Percentiles rank a stretch among this genome's conserved stretches.
Evolutionary conservation across 2,329 filamentous ascomycete species (phyloP).

Genomic region (Fusarium nematophilum): DNA sequence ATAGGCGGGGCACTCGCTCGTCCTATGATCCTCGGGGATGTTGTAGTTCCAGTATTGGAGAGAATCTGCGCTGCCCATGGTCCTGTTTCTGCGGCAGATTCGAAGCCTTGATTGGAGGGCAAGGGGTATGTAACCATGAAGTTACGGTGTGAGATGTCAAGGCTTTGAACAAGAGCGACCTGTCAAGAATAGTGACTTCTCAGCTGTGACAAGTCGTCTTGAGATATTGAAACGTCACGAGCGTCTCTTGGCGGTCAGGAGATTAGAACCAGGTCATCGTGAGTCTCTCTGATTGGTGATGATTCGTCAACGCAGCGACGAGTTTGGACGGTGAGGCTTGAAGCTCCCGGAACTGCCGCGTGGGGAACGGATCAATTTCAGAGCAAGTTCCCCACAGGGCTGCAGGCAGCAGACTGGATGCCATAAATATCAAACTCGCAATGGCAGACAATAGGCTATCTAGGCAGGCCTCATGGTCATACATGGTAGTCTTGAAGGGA

Average conservation of each 20-base stretch:
- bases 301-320: not conserved
- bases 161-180: too few species aligned
- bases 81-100: not conserved
- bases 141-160: slow-evolving; percentile 1
- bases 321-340: slow-evolving; percentile 5
- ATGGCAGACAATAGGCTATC: too few species aligned
- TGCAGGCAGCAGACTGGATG: not conserved
- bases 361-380: not conserved
- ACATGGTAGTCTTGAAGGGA: too few species aligned
- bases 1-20: slow-evolving; percentile 76
- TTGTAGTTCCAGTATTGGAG: slow-evolving; percentile 87
- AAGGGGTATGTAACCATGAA: too few species aligned
- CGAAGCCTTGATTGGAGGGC: not conserved
- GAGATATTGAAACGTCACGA: too few species aligned
- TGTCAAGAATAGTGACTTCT: too few species aligned
- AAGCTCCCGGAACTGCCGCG: slow-evolving; percentile 6
- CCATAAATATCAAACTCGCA: too few species aligned
- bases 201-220: too few species aligned
- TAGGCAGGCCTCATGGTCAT: too few species aligned
- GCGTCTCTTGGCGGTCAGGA: not conserved
- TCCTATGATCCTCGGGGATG: slow-evolving; percentile 71
- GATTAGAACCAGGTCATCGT: not conserved
- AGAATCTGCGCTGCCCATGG: slow-evolving; percentile 52
- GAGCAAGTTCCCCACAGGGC: not conserved
- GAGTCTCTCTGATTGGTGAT: not conserved